A percentile compares a stretch with the other conserved stretches of the same genome.
Conservation (phyloP, 2,329 filamentous ascomycete genomes). For the Chaetomium globosum region DNA sequence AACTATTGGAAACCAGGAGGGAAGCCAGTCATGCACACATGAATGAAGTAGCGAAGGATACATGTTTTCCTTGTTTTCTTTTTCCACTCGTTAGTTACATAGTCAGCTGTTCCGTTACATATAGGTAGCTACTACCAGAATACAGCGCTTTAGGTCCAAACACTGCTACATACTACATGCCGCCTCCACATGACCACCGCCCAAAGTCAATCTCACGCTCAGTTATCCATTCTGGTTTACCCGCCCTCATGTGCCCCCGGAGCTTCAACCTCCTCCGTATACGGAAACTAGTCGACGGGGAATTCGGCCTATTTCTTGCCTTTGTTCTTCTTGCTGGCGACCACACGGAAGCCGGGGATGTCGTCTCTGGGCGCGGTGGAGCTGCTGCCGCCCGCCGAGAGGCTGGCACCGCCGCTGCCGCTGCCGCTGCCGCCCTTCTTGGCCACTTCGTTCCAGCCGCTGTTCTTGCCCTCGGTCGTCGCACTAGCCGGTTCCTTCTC, state of each 20-base stretch:
- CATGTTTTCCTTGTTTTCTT: too few species aligned
- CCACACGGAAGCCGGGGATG: conserved; percentile 77
- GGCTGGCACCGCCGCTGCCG: conserved; percentile 44
- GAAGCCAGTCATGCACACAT: too few species aligned
- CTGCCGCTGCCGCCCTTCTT: conserved; percentile 73
- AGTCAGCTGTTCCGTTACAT: conserved; percentile 7
- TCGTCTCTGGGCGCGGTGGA: conserved; percentile 46
- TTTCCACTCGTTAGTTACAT: too few species aligned
- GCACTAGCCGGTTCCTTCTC: conserved; percentile 66
- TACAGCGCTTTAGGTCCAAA: conserved; percentile 10
- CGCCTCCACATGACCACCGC: background rate
- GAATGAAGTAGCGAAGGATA: too few species aligned
- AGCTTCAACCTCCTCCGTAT: background rate
- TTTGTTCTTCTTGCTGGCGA: conserved; percentile 87
- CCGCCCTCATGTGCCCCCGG: background rate
- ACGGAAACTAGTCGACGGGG: background rate
- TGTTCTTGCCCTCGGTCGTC: conserved; percentile 49
- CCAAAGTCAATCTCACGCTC: background rate
- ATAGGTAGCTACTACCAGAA: background rate
- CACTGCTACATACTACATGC: conserved; percentile 11
- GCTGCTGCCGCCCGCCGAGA: background rate
- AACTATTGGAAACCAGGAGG: background rate
- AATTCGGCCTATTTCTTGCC: conserved; percentile 64
- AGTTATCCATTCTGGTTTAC: background rate
- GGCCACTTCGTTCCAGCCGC: conserved; percentile 95